Evolutionary conservation across 202 grass and related monocot genomes (phyloP).

Genomic region (Thinopyrum obtusiflorum): DNA sequence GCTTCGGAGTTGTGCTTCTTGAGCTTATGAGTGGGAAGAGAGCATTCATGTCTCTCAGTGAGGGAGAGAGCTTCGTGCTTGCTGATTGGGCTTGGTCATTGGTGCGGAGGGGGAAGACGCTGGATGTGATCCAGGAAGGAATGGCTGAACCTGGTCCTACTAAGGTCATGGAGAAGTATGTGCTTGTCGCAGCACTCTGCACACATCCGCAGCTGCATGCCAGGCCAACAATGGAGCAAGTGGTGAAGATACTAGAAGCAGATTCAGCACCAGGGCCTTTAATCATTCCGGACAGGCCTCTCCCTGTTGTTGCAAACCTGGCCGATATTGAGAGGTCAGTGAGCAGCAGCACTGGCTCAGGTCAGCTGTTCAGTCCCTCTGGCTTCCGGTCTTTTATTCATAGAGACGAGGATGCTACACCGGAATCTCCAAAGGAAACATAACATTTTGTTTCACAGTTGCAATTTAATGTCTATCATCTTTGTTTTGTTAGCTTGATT

Average conservation of each 20-base stretch:
- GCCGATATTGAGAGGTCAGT: conserved; percentile 78
- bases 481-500: conserved; percentile 11
- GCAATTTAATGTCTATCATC: conserved; percentile 16
- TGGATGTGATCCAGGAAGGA: conserved; percentile 85
- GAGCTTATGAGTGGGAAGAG: conserved; percentile 90
- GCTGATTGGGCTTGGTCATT: conserved; percentile 93
- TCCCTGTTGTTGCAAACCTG: conserved; percentile 62
- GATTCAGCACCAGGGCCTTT: conserved; percentile 51
- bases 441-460: conserved; percentile 21
- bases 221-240: conserved; percentile 91
- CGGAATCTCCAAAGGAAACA: conserved; percentile 51
- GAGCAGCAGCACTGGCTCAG: conserved; percentile 62
- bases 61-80: conserved; percentile 75
- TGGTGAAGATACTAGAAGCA: conserved; percentile 80
- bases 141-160: conserved; percentile 57
- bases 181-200: conserved; percentile 63
- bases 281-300: conserved; percentile 63
- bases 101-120: conserved; percentile 51
- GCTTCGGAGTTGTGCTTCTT: conserved; percentile 85
- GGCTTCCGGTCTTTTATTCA: conserved; percentile 66
- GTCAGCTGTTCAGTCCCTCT: conserved; percentile 75
- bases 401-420: conserved; percentile 37
- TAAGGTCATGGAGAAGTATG: conserved; percentile 85
- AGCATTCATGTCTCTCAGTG: conserved; percentile 64
- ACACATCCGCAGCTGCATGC: conserved; percentile 92